Evolutionary conservation across 1,284 basidiomycete genomes (phyloP).

Genomic region (Trametes polyzona): DNA sequence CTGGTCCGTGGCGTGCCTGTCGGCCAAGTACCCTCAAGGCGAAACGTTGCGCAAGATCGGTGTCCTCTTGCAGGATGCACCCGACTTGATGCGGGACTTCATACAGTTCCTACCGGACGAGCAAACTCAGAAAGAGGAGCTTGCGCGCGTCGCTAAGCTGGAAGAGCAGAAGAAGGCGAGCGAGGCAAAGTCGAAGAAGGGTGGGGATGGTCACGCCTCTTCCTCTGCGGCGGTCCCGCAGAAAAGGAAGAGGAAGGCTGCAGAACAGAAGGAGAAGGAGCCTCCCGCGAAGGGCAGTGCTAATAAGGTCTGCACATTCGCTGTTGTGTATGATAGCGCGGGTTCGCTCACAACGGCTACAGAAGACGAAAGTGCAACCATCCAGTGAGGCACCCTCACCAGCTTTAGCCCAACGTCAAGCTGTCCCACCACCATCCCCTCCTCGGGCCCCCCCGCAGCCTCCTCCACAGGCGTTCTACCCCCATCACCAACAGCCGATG

Average conservation of each 20-base stretch:
- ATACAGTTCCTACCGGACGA: conserved; percentile 88
- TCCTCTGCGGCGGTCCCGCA: conserved; percentile 46
- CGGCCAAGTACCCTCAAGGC: conserved; percentile 42
- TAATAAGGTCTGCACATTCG: conserved; percentile 38
- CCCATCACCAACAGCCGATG: conserved; percentile 29
- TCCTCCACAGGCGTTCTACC: conserved; percentile 21
- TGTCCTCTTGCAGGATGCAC: conserved; percentile 84
- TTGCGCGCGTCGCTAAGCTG: conserved; percentile 30
- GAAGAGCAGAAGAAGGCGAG: conserved; percentile 24
- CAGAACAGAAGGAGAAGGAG: conserved; percentile 42
- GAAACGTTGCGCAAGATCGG: conserved; percentile 89
- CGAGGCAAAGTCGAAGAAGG: conserved; percentile 27
- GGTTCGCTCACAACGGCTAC: neutral
- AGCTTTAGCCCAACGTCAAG: conserved; percentile 29
- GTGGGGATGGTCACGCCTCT: conserved; percentile 14
- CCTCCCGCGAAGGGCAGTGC: conserved; percentile 30
- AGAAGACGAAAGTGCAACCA: conserved; percentile 35
- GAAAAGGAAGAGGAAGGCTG: conserved; percentile 67
- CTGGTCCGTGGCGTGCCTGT: conserved; percentile 48
- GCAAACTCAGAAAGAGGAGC: conserved; percentile 51
- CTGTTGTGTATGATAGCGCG: neutral
- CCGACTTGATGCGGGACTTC: conserved; percentile 91
- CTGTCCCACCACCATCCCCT: conserved; percentile 30
- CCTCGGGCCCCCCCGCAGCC: conserved; percentile 27
- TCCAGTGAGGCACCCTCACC: conserved; percentile 33